Percentiles rank a stretch among this genome's conserved stretches.
phyloP scores from a whole-genome alignment of 345 rosid species.

The Salix suchowensis region DNA sequence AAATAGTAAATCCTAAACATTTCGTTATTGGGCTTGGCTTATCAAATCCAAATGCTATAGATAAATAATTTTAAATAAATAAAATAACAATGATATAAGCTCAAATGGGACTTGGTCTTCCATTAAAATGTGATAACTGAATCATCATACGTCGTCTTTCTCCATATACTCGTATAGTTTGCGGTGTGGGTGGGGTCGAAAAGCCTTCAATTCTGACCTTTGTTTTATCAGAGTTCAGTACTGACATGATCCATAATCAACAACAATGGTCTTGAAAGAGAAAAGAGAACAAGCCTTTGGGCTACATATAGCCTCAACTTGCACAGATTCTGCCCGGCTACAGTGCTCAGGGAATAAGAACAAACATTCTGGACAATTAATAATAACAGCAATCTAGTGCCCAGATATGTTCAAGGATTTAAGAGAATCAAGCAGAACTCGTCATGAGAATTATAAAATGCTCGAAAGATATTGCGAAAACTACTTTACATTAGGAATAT shows the following conservation, averaged over 20 bases:
- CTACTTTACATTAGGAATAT: conserved; percentile 25
- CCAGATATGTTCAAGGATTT: background rate
- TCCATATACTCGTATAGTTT: too few species aligned
- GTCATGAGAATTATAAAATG: background rate
- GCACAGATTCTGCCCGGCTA: background rate
- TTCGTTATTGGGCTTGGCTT: fast-evolving
- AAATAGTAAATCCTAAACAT: too few species aligned
- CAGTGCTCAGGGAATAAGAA: background rate
- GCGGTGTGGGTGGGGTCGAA: too few species aligned
- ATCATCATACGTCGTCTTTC: too few species aligned
- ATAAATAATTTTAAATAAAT: too few species aligned
- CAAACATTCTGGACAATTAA: background rate
- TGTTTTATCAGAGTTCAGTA: background rate
- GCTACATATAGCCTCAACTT: too few species aligned
- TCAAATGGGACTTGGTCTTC: too few species aligned
- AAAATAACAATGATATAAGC: too few species aligned
- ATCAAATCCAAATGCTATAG: too few species aligned
- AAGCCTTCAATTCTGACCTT: background rate
- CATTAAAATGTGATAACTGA: fast-evolving
- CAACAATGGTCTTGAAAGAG: too few species aligned
- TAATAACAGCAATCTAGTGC: background rate
- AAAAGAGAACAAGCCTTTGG: too few species aligned
- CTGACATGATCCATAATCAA: too few species aligned
- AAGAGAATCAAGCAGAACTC: background rate
- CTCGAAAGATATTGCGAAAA: conserved; percentile 4